These are phyloP conservation scores for Xylariaceae sp. DNA, from an alignment of 2,329 filamentous ascomycete genomes.

Conservation along the genomic window DNA sequence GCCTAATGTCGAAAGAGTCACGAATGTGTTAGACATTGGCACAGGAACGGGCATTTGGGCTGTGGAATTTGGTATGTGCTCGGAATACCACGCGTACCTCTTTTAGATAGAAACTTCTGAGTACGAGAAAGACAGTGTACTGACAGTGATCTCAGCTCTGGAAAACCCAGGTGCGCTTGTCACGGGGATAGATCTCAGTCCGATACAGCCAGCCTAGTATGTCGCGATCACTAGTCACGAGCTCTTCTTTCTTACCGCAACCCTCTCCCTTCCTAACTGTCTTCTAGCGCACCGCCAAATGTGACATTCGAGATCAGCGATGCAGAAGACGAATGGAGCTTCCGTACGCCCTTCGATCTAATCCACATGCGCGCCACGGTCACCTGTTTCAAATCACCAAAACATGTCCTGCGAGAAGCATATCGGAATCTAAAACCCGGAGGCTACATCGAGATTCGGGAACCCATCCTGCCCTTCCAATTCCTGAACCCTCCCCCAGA, in stretches of 20 bases:
- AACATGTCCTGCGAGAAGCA: slow-evolving; percentile 18
- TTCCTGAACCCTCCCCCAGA: slow-evolving; percentile 21
- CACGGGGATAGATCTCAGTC: slow-evolving; percentile 20
- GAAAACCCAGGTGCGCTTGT: slow-evolving; percentile 19
- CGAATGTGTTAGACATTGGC: slow-evolving; percentile 17
- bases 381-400: slow-evolving; percentile 22
- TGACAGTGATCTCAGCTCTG: slow-evolving; percentile 11
- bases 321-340: slow-evolving; percentile 25
- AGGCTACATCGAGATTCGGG: slow-evolving; percentile 25
- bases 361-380: slow-evolving; percentile 25
- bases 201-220: slow-evolving; percentile 22
- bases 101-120: no score
- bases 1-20: slow-evolving; percentile 14
- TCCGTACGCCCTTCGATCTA: slow-evolving; percentile 20
- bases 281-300: slow-evolving; percentile 20
- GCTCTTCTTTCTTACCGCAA: background rate
- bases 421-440: slow-evolving; percentile 18
- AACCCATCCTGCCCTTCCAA: slow-evolving; percentile 24
- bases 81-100: no score
- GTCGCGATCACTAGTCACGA: background rate
- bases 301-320: slow-evolving; percentile 27
- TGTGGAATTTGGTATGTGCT: slow-evolving; percentile 18
- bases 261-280: slow-evolving; percentile 1
- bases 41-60: slow-evolving; percentile 24
- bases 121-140: background rate